Evolutionary conservation across 2,329 filamentous ascomycete species (phyloP).

Genomic region (Calonectria crousiana): DNA sequence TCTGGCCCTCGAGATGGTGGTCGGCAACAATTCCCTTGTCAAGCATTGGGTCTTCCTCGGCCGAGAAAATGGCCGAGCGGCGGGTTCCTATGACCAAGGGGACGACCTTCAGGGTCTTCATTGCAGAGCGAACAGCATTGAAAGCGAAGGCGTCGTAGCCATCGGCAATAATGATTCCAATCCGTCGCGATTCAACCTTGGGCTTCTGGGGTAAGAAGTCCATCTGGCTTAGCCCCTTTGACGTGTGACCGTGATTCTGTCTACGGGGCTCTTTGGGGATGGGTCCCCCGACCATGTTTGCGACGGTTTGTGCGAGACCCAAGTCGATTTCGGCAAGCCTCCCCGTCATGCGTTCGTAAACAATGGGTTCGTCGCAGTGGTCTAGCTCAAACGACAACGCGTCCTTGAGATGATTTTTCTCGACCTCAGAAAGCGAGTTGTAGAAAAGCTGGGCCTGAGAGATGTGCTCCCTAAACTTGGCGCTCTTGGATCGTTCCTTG

Average conservation of each 20-base stretch:
- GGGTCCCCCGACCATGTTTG: constrained; percentile 76
- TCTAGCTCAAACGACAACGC: constrained; percentile 82
- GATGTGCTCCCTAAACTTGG: constrained; percentile 83
- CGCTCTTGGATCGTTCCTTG: constrained; percentile 76
- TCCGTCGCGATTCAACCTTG: constrained; percentile 77
- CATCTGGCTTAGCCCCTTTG: constrained; percentile 76
- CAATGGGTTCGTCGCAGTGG: constrained; percentile 83
- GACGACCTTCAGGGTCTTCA: constrained; percentile 72
- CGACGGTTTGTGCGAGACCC: constrained; percentile 75
- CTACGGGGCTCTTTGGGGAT: constrained; percentile 65
- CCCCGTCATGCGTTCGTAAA: constrained; percentile 78
- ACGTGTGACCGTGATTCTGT: constrained; percentile 74
- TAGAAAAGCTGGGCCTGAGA: constrained; percentile 86
- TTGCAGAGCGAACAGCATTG: constrained; percentile 71
- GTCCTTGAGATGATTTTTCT: constrained; percentile 79
- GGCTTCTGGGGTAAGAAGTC: constrained; percentile 74
- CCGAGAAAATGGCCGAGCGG: constrained; percentile 74
- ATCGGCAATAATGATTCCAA: constrained; percentile 81
- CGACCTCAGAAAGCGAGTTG: constrained; percentile 77
- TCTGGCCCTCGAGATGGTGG: constrained; percentile 84
- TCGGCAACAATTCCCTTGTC: constrained; percentile 73
- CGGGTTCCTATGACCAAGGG: constrained; percentile 80
- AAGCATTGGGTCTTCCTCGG: constrained; percentile 64
- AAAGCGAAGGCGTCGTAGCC: constrained; percentile 79
- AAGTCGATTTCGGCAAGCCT: constrained; percentile 81